Base-by-base conservation (phyloP, 2,329 filamentous ascomycete genomes). In the Rhexocercosporidium sp. region DNA sequence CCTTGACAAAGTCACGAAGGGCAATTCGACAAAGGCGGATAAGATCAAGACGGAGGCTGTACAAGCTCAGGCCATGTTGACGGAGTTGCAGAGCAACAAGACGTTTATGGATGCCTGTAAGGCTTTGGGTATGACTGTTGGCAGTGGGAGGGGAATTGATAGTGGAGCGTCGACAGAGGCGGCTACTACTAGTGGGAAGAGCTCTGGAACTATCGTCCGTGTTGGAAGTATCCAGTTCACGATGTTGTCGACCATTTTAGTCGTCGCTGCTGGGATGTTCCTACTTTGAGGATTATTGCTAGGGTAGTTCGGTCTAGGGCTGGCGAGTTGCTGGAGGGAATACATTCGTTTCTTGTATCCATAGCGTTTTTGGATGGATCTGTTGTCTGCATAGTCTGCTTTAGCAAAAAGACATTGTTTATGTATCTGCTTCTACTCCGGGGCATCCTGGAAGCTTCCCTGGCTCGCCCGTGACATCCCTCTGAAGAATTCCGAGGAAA, bases 81-180 rank as follows among this genome's bases (percentile, higher is more conserved):
- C 46, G 8, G 53, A 62, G 3, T 44, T 66, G 51, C 25, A 20
- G 57, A 54, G 60, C 4, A 70, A 70, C 53, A 25, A 57, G 18
- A 70, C 68, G 20, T 57, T 70, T 37, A 37, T 70, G 56, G 41
- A 60, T 18, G 68, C 68, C n/a, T 70, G 68, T 59, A 22, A n/a
- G 12, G 61, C 64, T 25, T 29, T 68, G 57, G 51, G 64, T 27
- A 51, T 47, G 3, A 34, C 25, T 25, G 22, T 12, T 4, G 44
- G 31, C 12, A 56, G 18, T 16, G 63, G 41, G 5, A 59, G 41
- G 11, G 59, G 59, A 8, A 37, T 51, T 14, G 29, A 53, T 16
- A 47, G 59, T 49, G 29, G 46, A 22, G 44, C 59, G 4, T 27
- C 57, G n/a, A 53, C 44, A 1, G 59, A 37, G 22, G 46, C 39